Evolutionary conservation across 129 eudicot genomes (phyloP), one percentile per base, ranked within the genome.

Genomic region (Solidago caesia): DNA sequence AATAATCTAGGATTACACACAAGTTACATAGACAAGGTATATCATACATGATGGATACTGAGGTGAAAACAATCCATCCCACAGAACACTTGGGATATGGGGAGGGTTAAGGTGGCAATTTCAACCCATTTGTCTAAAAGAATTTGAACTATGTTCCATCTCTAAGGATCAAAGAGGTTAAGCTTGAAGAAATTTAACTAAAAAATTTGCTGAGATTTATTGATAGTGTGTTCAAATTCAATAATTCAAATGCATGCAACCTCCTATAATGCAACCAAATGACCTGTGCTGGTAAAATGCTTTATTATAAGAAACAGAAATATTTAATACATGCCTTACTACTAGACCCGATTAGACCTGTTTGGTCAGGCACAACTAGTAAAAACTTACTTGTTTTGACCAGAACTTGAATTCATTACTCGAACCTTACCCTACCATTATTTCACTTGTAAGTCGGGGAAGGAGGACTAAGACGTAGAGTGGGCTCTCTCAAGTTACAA

Each of bases 391-490:
- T 15, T 15, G n/a, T 11, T 52, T 52, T 52, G 7, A 52, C 4
- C 58, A 8, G n/a, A 52, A 52, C 58, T 33, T 33, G 39, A 33
- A 33, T 3, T 33, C 39, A 33, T 33, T 33, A 33, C 39, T 15
- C 58, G n/a, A 44, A 33, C 16, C 49, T 47, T 12, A 64, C 14
- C 69, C 69, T 21, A 7, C 41, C 7, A 66, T 44, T 66, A 12
- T 48, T 44, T 41, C 73, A 69, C 25, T 45, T 69, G 26, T 14
- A 68, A 44, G 60, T n/a, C 10, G 6, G 63, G 29, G 49, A 39
- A 64, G 45, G 29, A 25, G 49, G 12, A 64, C 70, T 51, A 69
- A 49, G 59, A 21, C 21, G 61, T 69, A 52, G 45, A 69, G 47
- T 69, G 61, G 12, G 47, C 46, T 21, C 15, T 58, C 39, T n/a